phyloP scores from a whole-genome alignment of 2,329 filamentous ascomycete species.

The Pestalotiopsis sp. region DNA sequence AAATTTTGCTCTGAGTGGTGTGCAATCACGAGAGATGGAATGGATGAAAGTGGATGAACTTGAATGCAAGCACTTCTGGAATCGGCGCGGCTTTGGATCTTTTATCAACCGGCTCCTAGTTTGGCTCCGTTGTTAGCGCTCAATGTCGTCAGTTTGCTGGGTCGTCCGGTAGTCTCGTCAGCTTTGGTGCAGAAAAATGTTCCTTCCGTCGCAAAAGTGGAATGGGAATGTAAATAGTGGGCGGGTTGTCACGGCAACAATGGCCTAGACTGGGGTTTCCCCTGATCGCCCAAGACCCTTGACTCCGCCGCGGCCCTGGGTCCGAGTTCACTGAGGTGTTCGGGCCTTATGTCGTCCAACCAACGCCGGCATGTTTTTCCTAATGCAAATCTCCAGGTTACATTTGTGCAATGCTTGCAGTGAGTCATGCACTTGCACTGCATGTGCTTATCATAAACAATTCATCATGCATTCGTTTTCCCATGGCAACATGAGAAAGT shows the following conservation, averaged over 20 bases:
- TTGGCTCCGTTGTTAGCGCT: not conserved
- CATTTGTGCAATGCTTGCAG: slow-evolving; percentile 1
- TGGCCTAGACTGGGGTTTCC: not conserved
- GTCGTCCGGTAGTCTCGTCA: slow-evolving; percentile 1
- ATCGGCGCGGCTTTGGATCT: slow-evolving; percentile 1
- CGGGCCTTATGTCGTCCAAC: slow-evolving; percentile 1
- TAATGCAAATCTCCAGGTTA: not conserved
- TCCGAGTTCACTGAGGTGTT: not conserved
- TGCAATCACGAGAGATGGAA: not conserved
- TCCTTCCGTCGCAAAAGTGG: slow-evolving; percentile 8
- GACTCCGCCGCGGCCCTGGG: not conserved
- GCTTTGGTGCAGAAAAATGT: slow-evolving; percentile 9
- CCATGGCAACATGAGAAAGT: not conserved
- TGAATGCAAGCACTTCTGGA: not conserved
- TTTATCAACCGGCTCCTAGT: slow-evolving; percentile 1
- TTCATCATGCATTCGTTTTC: slow-evolving; percentile 5
- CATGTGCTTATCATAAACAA: not conserved
- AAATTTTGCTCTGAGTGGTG: not conserved
- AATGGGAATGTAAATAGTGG: slow-evolving; percentile 10
- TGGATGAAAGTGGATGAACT: not conserved
- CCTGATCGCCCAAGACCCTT: not conserved
- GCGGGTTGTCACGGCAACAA: not conserved
- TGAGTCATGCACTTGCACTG: not conserved
- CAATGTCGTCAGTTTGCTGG: slow-evolving; percentile 9
- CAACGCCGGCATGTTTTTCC: not conserved